Conservation (phyloP, 345 rosid species). For the Combretum micranthum region DNA sequence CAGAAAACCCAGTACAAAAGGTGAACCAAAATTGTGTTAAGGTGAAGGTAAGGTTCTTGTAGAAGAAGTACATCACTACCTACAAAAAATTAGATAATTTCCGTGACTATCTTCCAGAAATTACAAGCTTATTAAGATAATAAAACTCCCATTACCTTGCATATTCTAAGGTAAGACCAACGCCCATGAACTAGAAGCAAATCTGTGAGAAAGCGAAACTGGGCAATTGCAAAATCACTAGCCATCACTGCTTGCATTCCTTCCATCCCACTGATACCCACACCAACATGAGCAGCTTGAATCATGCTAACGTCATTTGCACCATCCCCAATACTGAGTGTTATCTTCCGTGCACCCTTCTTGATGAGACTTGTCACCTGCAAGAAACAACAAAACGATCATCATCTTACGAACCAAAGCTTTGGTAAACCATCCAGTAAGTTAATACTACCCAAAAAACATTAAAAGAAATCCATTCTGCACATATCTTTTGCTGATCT, state of each 20-base stretch:
- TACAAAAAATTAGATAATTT: slow-evolving; percentile 26
- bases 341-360: slow-evolving; percentile 93
- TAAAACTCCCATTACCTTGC: slow-evolving; percentile 58
- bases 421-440: too few relatives aligned
- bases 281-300: slow-evolving; percentile 99
- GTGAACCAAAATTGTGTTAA: slow-evolving; percentile 99
- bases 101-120: too few relatives aligned
- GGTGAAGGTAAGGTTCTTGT: slow-evolving; percentile 97
- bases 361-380: slow-evolving; percentile 95
- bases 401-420: not conserved
- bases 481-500: too few relatives aligned
- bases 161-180: slow-evolving; percentile 96
- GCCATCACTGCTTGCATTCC: slow-evolving; percentile 99
- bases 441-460: too few relatives aligned
- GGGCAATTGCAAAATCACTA: slow-evolving; percentile 99
- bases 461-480: too few relatives aligned
- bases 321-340: slow-evolving; percentile 99
- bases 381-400: slow-evolving; percentile 7
- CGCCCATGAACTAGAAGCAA: slow-evolving; percentile 98
- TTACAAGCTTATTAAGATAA: not conserved
- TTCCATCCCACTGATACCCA: slow-evolving; percentile 97
- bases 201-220: slow-evolving; percentile 88
- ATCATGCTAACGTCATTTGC: slow-evolving; percentile 99
- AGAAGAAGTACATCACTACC: slow-evolving; percentile 98
- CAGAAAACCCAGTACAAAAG: slow-evolving; percentile 95